phyloP scores from a whole-genome alignment of 306 rosid species.

The Vachellia collinsii region DNA sequence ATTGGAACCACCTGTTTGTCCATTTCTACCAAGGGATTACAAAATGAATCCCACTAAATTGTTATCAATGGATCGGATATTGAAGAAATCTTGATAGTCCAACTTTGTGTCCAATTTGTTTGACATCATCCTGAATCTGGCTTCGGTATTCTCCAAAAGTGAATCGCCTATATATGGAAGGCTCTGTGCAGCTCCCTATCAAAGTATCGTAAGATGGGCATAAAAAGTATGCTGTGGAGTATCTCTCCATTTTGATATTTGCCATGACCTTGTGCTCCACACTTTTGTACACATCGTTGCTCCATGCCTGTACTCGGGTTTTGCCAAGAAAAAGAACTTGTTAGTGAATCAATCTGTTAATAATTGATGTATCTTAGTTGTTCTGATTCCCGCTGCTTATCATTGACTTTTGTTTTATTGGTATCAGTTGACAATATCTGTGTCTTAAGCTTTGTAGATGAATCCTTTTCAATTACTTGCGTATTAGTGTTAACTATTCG shows the following conservation, averaged over 20 bases:
- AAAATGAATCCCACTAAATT: slow-evolving; percentile 16
- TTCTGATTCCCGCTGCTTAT: neutral
- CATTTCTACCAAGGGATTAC: neutral
- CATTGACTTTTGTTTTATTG: slow-evolving; percentile 10
- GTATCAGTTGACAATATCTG: neutral
- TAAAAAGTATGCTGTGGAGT: slow-evolving; percentile 80
- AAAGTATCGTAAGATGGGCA: slow-evolving; percentile 81
- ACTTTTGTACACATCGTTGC: slow-evolving; percentile 80
- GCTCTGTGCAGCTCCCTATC: slow-evolving; percentile 69
- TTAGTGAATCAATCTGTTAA: slow-evolving; percentile 31
- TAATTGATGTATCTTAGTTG: slow-evolving; percentile 28
- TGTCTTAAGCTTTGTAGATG: neutral
- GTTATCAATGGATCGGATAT: slow-evolving; percentile 19
- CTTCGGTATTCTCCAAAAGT: slow-evolving; percentile 79
- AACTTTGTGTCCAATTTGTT: slow-evolving; percentile 67
- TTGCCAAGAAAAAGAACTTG: slow-evolving; percentile 26
- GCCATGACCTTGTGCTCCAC: slow-evolving; percentile 88
- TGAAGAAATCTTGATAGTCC: slow-evolving; percentile 76
- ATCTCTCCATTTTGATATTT: slow-evolving; percentile 61
- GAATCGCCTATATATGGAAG: slow-evolving; percentile 72
- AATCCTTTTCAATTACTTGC: neutral
- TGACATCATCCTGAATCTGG: slow-evolving; percentile 78
- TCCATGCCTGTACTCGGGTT: slow-evolving; percentile 76
- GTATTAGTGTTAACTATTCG: neutral
- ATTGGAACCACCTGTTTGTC: slow-evolving; percentile 18